Evolutionary conservation across 148 eudicot genomes (phyloP).

Genomic region (Rheum nobile): DNA sequence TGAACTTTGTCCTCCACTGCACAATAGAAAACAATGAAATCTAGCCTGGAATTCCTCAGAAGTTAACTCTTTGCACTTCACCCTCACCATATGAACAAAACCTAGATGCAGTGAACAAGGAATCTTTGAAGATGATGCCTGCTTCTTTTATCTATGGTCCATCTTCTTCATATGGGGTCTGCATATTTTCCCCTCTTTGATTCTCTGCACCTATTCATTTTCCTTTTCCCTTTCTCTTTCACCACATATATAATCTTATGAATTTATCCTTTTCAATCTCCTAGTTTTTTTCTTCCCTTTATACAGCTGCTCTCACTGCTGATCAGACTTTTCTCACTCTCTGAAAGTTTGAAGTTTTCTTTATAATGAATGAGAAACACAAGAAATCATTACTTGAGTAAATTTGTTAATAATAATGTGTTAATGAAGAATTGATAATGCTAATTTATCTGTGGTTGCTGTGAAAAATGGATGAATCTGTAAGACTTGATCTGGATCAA

Average conservation of each 20-base stretch:
- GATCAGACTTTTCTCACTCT: too few species aligned
- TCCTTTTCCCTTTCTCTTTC: neutral
- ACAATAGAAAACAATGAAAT: constrained; percentile 12
- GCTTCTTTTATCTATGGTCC: neutral
- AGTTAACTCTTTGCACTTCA: neutral
- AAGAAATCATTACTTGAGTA: neutral
- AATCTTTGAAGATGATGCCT: neutral
- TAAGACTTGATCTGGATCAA: too few species aligned
- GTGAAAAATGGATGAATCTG: too few species aligned
- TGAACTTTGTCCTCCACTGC: constrained; percentile 95
- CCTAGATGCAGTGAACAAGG: neutral
- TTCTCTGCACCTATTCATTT: neutral
- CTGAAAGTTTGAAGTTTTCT: neutral
- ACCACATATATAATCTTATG: neutral
- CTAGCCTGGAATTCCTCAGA: neutral
- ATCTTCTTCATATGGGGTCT: neutral
- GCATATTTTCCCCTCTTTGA: neutral
- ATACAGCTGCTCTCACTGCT: neutral
- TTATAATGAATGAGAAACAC: neutral
- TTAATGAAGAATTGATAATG: too few species aligned
- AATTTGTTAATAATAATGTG: neutral
- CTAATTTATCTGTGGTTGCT: too few species aligned
- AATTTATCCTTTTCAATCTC: neutral
- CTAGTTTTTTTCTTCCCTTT: neutral
- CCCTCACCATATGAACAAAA: neutral